Evolutionary conservation across 2,329 filamentous ascomycete species (phyloP).

Genomic region (Sarocladium kiliense): DNA sequence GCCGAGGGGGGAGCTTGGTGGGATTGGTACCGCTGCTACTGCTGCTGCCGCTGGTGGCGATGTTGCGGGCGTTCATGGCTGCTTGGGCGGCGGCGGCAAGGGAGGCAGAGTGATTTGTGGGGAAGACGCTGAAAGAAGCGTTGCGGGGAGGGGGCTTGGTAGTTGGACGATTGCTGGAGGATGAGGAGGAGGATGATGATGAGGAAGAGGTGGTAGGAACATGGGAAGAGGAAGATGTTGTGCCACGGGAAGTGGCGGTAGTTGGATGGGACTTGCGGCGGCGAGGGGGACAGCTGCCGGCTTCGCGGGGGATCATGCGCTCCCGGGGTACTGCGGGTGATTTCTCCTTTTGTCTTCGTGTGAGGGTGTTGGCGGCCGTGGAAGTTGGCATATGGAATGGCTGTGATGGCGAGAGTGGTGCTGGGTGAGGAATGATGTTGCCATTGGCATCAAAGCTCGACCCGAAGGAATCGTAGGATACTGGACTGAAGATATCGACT

Average conservation of each 20-base stretch:
- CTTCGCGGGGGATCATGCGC: constrained; percentile 6
- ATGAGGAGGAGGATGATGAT: background rate
- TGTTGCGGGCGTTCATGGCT: background rate
- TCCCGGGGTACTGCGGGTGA: background rate
- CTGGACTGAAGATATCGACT: background rate
- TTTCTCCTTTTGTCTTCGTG: background rate
- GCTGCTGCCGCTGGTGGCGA: background rate
- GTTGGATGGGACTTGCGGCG: constrained; percentile 3
- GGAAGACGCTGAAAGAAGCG: constrained; percentile 6
- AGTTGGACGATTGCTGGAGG: background rate
- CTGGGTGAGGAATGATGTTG: background rate
- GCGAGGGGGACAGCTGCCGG: constrained; percentile 1
- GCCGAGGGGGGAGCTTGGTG: background rate
- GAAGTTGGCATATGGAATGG: too few relatives aligned
- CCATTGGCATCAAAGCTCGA: background rate
- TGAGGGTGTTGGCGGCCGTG: background rate
- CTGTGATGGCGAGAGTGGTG: background rate
- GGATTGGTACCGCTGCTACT: background rate
- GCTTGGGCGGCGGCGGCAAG: background rate
- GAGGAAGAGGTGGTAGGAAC: background rate
- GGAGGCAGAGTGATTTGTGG: background rate
- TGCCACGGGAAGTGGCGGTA: background rate
- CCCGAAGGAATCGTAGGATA: background rate
- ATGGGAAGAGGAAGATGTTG: background rate
- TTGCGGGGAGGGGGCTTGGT: background rate